phyloP scores from a whole-genome alignment of 1,139 yeast genomes.

The Blastobotrys arbuscula region DNA sequence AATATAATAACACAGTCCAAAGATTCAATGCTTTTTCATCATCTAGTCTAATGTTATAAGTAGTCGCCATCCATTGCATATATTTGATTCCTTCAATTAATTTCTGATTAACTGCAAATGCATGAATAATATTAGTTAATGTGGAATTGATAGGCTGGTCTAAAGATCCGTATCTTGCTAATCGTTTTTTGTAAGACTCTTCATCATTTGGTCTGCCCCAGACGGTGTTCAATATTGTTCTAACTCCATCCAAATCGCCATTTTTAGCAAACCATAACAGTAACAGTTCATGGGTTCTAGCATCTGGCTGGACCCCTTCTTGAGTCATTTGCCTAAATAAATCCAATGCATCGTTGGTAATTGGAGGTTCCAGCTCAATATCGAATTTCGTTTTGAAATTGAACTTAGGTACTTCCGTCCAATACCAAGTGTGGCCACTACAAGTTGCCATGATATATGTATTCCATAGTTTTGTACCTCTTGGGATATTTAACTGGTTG shows the following conservation, averaged over 20 bases:
- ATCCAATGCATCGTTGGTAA: slow-evolving; percentile 24
- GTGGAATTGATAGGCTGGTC: slow-evolving; percentile 28
- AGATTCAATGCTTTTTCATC: slow-evolving; percentile 19
- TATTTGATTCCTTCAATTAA: slow-evolving; percentile 27
- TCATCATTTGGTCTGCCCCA: slow-evolving; percentile 25
- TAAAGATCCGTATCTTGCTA: slow-evolving; percentile 16
- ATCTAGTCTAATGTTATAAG: slow-evolving; percentile 24
- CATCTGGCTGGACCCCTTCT: slow-evolving; percentile 28
- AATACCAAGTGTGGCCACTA: slow-evolving; percentile 30
- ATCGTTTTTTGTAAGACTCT: slow-evolving; percentile 1
- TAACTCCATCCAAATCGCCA: slow-evolving; percentile 22
- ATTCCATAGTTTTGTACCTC: slow-evolving; percentile 32
- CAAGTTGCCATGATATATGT: slow-evolving; percentile 32
- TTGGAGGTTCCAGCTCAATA: slow-evolving; percentile 18
- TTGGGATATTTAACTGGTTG: slow-evolving; percentile 10
- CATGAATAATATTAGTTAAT: slow-evolving; percentile 29
- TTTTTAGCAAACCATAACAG: slow-evolving; percentile 29
- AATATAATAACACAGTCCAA: slow-evolving; percentile 30
- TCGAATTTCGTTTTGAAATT: slow-evolving; percentile 4
- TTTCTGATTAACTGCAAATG: slow-evolving; percentile 28
- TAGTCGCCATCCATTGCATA: slow-evolving; percentile 21
- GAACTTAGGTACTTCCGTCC: slow-evolving; percentile 19
- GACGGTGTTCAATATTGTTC: slow-evolving; percentile 24
- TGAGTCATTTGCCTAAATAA: slow-evolving; percentile 28
- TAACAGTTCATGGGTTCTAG: slow-evolving; percentile 31